Evolutionary conservation across 2,329 filamentous ascomycete genomes (phyloP), one percentile per base, ranked within the genome.

Genomic region (Aureobasidium pullulans): DNA sequence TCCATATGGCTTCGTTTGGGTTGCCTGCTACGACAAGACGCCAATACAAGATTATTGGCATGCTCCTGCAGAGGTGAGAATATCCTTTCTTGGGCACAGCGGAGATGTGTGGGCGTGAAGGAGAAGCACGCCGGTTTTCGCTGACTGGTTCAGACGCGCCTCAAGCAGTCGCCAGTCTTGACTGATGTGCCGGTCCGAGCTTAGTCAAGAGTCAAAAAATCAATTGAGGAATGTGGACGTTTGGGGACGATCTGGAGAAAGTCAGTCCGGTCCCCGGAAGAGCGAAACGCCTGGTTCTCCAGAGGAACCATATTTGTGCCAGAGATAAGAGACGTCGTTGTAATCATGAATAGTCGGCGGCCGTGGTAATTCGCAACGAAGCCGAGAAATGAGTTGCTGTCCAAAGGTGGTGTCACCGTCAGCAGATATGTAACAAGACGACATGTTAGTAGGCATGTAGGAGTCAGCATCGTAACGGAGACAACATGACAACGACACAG

Each of bases 241-340:
- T 57, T 48, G 54, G 54, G 54, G 54, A 57, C 36, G 54, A 40
- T 32, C 54, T 57, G 54, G 54, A 57, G 54, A 57, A 57, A 56
- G 29, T 46, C 16, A 31, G 54, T 48, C 23, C 32, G 43, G 54
- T 19, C 43, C 52, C 54, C 54, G 54, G 54, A 40, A 48, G 13
- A 57, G 42, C 32, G 39, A n/a, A 48, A 57, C 54, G 34, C 44
- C 36, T 57, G 54, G 43, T 57, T 57, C 54, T 57, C 43, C 23
- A 48, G 54, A 47, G 54, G 32, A 46, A 57, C 54, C 34, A 34
- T 15, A 32, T 39, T 31, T 32, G 42, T 57, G 31, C 42, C 52
- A 46, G 34, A 32, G 34, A 40, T 47, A 47, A 39, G 34, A 31
- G 36, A 57, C 34, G n/a, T 48, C 34, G 54, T 57, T 48, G 43